These are phyloP conservation scores for Entonaema liquescens DNA, from an alignment of 495 filamentous ascomycete species.

Conservation along the genomic window DNA sequence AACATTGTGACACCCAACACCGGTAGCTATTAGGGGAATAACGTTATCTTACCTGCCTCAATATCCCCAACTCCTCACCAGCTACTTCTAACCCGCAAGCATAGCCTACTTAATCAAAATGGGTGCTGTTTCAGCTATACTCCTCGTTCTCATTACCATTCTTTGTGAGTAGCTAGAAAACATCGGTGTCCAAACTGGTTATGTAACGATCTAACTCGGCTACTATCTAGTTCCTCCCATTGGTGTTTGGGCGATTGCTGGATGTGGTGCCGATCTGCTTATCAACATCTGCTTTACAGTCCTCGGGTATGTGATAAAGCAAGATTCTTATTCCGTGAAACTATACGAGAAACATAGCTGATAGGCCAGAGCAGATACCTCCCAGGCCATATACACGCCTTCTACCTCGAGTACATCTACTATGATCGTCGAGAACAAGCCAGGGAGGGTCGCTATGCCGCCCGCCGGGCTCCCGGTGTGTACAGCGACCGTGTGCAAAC, in stretches of 20 bases:
- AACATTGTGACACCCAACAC: not conserved
- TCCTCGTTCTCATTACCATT: conserved; percentile 66
- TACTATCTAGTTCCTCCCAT: conserved; percentile 51
- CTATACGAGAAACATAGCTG: not conserved
- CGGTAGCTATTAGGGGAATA: not conserved
- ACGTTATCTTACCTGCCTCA: not conserved
- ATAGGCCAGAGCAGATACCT: conserved; percentile 62
- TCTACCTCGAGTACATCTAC: conserved; percentile 90
- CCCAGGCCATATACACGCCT: conserved; percentile 87
- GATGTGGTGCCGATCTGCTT: conserved; percentile 82
- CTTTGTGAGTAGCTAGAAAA: conserved; percentile 50
- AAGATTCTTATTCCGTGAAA: not conserved
- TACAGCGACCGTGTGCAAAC: conserved; percentile 82
- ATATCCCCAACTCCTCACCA: not conserved
- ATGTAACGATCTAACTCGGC: conserved; percentile 3
- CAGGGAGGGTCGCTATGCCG: conserved; percentile 57
- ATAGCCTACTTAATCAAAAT: conserved; percentile 48
- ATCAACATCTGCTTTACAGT: conserved; percentile 94
- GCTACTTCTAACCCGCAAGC: not conserved
- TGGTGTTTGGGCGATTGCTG: conserved; percentile 52
- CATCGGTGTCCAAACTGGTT: not conserved
- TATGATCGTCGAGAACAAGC: conserved; percentile 73
- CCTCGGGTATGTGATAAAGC: conserved; percentile 50
- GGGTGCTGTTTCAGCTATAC: conserved; percentile 61
- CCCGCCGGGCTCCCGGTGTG: conserved; percentile 70